Conservation (phyloP, 371 early-diverging fungal genomes). For the Mucor circinelloides region DNA sequence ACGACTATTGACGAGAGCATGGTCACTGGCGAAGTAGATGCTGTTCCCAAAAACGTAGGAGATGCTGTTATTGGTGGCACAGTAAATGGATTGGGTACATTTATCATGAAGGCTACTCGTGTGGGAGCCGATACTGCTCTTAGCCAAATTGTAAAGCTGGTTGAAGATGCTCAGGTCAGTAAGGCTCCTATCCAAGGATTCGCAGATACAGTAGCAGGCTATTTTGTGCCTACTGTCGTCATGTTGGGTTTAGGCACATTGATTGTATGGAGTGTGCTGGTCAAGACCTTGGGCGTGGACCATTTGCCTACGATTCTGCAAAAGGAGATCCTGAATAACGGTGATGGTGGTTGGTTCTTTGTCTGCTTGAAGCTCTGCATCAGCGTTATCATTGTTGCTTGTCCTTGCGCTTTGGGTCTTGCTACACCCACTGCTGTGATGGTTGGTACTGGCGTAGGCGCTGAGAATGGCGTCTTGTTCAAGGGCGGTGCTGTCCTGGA, state of each 20-base stretch:
- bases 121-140: constrained; percentile 87
- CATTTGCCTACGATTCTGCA: constrained; percentile 60
- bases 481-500: constrained; percentile 88
- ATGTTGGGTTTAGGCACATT: constrained; percentile 74
- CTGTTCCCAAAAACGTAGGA: constrained; percentile 78
- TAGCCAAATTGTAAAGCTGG: constrained; percentile 87
- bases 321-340: constrained; percentile 48
- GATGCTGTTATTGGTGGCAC: constrained; percentile 89
- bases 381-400: constrained; percentile 95
- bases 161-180: constrained; percentile 84
- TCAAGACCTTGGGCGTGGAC: constrained; percentile 45
- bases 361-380: constrained; percentile 89
- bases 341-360: constrained; percentile 70
- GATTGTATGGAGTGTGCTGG: constrained; percentile 74
- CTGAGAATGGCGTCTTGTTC: constrained; percentile 87
- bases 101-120: constrained; percentile 71
- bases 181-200: constrained; percentile 88
- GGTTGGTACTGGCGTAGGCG: constrained; percentile 97
- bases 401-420: constrained; percentile 96
- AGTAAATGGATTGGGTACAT: constrained; percentile 83
- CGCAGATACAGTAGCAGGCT: constrained; percentile 81
- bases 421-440: constrained; percentile 98
- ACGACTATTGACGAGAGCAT: constrained; percentile 96
- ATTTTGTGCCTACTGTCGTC: constrained; percentile 91
- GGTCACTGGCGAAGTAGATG: constrained; percentile 96